These are phyloP conservation scores for Chlorella sp. DNA, from an alignment of 139 green algal genomes.

Conservation along the genomic window DNA sequence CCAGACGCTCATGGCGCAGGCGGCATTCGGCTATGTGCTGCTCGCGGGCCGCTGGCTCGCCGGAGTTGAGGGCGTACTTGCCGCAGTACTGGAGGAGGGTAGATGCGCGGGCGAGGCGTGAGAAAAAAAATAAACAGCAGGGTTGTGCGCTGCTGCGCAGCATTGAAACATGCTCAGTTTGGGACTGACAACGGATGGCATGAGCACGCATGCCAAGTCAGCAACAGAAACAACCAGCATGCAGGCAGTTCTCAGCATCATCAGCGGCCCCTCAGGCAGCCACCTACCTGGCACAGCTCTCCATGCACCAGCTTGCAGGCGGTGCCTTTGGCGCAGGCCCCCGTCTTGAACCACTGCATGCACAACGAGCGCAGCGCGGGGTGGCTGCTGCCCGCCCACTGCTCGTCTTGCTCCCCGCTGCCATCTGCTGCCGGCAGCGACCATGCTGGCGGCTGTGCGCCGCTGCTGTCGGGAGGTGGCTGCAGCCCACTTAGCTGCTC, in stretches of 20 bases:
- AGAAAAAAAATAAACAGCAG: neutral
- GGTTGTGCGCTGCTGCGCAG: too few relatives aligned
- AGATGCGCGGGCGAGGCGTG: neutral
- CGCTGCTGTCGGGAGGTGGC: neutral
- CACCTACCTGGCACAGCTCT: conserved; percentile 63
- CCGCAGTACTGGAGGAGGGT: conserved; percentile 50
- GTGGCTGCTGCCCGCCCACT: conserved; percentile 15
- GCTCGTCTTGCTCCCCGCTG: conserved; percentile 1
- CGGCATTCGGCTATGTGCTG: conserved; percentile 67
- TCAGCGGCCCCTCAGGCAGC: too few relatives aligned
- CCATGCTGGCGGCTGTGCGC: neutral
- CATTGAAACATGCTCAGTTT: too few relatives aligned
- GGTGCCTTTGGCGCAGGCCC: conserved; percentile 54
- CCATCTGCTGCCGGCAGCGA: neutral
- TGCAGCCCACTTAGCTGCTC: conserved; percentile 3
- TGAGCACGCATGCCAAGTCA: too few relatives aligned
- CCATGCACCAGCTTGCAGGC: conserved; percentile 71
- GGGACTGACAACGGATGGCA: too few relatives aligned
- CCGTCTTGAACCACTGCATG: conserved; percentile 53
- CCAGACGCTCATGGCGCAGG: conserved; percentile 57
- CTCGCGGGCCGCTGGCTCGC: conserved; percentile 42
- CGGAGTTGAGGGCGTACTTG: conserved; percentile 67
- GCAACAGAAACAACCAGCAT: too few relatives aligned
- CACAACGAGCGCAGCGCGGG: conserved; percentile 68
- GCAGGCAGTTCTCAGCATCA: too few relatives aligned